A percentile compares a stretch with the other conserved stretches of the same genome.
phyloP scores from a whole-genome alignment of 345 rosid genomes.

The Cardamine occulta region DNA sequence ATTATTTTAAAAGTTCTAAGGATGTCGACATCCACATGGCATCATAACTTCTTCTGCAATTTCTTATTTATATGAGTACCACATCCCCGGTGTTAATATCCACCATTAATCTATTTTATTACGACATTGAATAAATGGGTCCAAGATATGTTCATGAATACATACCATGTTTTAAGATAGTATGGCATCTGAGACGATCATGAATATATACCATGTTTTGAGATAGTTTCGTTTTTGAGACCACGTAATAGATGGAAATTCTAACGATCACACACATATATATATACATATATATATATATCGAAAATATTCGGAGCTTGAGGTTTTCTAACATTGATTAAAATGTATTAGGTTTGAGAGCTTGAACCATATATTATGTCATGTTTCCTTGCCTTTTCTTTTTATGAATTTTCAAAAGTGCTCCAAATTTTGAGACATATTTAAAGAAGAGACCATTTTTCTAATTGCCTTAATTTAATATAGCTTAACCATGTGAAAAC shows the following conservation, averaged over 20 bases:
- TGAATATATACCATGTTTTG: too few relatives aligned
- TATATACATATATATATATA: too few relatives aligned
- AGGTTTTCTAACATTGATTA: not conserved
- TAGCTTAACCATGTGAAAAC: not conserved
- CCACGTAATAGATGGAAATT: not conserved
- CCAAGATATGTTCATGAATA: not conserved
- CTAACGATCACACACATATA: not conserved
- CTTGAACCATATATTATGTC: not conserved
- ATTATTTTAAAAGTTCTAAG: not conserved
- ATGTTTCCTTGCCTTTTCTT: not conserved
- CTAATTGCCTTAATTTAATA: not conserved
- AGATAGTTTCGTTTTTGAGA: not conserved
- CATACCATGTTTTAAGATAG: too few relatives aligned
- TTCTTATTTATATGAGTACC: too few relatives aligned
- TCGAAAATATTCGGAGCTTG: not conserved
- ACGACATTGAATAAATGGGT: not conserved
- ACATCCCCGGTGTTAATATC: not conserved
- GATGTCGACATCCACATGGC: slow-evolving; percentile 9
- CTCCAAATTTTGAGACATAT: not conserved
- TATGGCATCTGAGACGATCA: not conserved
- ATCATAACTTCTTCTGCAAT: not conserved
- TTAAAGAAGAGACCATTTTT: not conserved
- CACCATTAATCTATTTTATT: not conserved
- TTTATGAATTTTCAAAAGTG: too few relatives aligned
- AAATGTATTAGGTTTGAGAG: too few relatives aligned